Evolutionary conservation across 2,329 filamentous ascomycete species (phyloP), one percentile per base, ranked within the genome.

Genomic region (Pseudocercospora pini-densiflorae): DNA sequence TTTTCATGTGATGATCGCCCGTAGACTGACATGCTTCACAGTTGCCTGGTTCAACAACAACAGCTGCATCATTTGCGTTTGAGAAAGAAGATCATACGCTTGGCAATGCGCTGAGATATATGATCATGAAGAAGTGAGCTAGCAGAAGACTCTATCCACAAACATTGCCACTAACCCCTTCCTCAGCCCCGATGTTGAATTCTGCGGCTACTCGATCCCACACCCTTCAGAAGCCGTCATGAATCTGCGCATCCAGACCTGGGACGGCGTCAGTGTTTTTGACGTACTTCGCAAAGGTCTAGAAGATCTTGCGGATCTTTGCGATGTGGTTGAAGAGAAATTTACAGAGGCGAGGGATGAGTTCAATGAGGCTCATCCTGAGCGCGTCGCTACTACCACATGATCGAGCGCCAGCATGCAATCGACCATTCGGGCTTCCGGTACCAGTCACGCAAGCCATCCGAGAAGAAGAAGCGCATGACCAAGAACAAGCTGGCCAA

Each of bases 211-310:
- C 80, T 92, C 94, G 7, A 98, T 99, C 68, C 95, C 95, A 31
- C 95, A 99, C 81, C 95, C 95, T 59, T 97, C 94, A 45, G 95
- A 99, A 81, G 84, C 90, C 47, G 95, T 97, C 82, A 97, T 99
- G 94, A 97, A 98, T 77, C 84, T 99, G 68, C 89, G 95, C 75
- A 98, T 99, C 69, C 95, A 99, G 81, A 99, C 94, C 72, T 98
- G 95, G 76, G 92, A 93, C 73, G 89, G 88, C 51, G 92, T 89
- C 5, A 92, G 88, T 21, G 94, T 94, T 2, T 89, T 92, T 40
- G 90, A 94, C 71, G 95, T 94, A 1, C 83, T 99, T 40, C 90
- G 95, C 74, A 98, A 98, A 81, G 95, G 94, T 0, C 85, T 99
- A 40, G 86, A 89, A 69, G 94, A 98, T 76, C 82, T 99, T 65